Percentiles rank a stretch among this genome's conserved stretches.
phyloP scores from a whole-genome alignment of 805 yeast species.

The Soucietia sequanensis region DNA sequence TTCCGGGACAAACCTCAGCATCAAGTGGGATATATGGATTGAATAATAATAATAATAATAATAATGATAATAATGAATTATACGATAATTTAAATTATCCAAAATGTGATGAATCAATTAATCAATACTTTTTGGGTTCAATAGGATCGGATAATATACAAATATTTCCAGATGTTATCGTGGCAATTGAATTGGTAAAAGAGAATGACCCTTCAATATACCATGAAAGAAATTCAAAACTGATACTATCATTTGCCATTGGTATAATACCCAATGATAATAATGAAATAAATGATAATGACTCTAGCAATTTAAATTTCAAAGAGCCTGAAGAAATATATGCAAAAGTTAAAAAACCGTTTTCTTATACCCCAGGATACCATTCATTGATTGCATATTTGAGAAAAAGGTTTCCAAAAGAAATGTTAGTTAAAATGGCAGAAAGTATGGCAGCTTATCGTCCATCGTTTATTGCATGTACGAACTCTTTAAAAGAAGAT shows the following conservation, averaged over 20 bases:
- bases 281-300: constrained; percentile 16
- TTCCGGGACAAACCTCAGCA: constrained; percentile 7
- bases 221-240: constrained; percentile 35
- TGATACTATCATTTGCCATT: constrained; percentile 47
- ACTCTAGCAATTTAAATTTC: constrained; percentile 18
- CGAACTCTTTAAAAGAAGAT: constrained; percentile 82
- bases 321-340: constrained; percentile 79
- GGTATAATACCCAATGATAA: constrained; percentile 42
- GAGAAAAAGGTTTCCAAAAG: constrained; percentile 64
- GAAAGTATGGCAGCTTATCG: constrained; percentile 86
- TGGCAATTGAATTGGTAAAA: constrained; percentile 40
- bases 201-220: constrained; percentile 41
- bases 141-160: constrained; percentile 37
- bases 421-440: constrained; percentile 76
- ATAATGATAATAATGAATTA: constrained; percentile 9
- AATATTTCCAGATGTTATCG: constrained; percentile 61
- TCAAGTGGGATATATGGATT: too few relatives aligned
- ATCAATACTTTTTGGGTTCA: constrained; percentile 67
- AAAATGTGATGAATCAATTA: constrained; percentile 55
- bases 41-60: not conserved
- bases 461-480: constrained; percentile 91
- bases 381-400: constrained; percentile 77
- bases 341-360: constrained; percentile 70
- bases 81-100: constrained; percentile 28
- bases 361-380: constrained; percentile 87